Base-by-base conservation (phyloP, 148 eudicot genomes). In the Camellia lanceoleosa region DNA sequence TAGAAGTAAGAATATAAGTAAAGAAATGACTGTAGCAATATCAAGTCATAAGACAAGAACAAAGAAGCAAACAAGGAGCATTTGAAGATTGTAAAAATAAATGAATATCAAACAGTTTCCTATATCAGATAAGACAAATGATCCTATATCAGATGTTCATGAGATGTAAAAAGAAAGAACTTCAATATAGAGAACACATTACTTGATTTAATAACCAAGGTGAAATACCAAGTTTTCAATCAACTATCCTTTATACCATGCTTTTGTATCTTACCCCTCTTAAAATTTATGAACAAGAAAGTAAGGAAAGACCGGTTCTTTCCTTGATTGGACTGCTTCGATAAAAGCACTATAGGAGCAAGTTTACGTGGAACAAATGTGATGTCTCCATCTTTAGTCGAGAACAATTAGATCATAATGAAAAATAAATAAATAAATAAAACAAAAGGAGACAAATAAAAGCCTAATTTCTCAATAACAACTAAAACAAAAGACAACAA, bases 131-230 rank as follows among this genome's bases (percentile, higher is more conserved):
- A 65, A 9, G 44, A 19, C 12, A 19, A 49, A 14, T 23, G 1
- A 51, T 5, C 20, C 8, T 1, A 20, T 80, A 65, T 4, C 30
- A 62, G 55, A 63, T 49, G 68, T 23, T 75, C 11, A 60, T 13
- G 9, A 71, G 46, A 73, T 72, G 20, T 20, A 61, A 76, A 15
- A 68, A 61, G 70, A 19, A 51, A 71, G 42, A 44, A 68, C 15
- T 3, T n/a, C 51, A 77, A 47, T 16, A 51, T 11, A 2, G 63
- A 44, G 56, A 23, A 52, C 60, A 55, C 61, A 38, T 19, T n/a
- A 3, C 42, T 54, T 55, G 19, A 30, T 59, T 54, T 54, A 30
- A 30, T 30, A 30, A 30, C 38, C 38, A 30, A 30, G 38, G 38
- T 30, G 5, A 66, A 30, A 66, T 30, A 12, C 46, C 0, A 12